phyloP scores from a whole-genome alignment of 2,329 filamentous ascomycete genomes.

The Clonostachys byssicola region DNA sequence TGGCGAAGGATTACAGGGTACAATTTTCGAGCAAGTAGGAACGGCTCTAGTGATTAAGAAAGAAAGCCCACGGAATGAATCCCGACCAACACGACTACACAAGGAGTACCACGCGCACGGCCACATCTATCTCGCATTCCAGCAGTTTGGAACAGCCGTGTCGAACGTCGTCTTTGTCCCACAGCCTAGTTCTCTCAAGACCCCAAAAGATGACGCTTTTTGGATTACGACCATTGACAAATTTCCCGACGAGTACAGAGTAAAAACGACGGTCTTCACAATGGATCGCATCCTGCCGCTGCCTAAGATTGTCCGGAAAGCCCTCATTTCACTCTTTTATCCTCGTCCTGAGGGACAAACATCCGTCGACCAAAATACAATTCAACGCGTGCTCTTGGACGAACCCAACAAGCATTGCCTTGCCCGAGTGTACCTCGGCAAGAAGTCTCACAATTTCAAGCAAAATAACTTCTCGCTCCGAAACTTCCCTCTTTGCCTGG shows the following conservation, averaged over 20 bases:
- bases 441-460: background rate
- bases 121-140: conserved; percentile 3
- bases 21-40: conserved; percentile 9
- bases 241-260: conserved; percentile 1
- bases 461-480: background rate
- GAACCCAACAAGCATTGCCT: conserved; percentile 13
- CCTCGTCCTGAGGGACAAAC: background rate
- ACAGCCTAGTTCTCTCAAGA: background rate
- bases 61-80: conserved; percentile 8
- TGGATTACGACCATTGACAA: background rate
- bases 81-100: conserved; percentile 1
- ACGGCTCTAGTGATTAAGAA: conserved; percentile 6
- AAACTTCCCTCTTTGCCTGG: conserved; percentile 6
- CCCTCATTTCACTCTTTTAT: conserved; percentile 7
- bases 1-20: conserved; percentile 10
- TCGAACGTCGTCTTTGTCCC: conserved; percentile 2
- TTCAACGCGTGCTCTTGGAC: conserved; percentile 2
- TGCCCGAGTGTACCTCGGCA: conserved; percentile 10
- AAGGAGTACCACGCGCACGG: conserved; percentile 5
- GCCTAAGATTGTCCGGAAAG: conserved; percentile 9
- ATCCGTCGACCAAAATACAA: background rate
- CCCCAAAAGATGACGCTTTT: background rate
- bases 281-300: conserved; percentile 12
- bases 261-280: conserved; percentile 1
- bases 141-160: background rate